Base-by-base conservation (phyloP, 2,329 filamentous ascomycete species). In the Colletotrichum scovillei region DNA sequence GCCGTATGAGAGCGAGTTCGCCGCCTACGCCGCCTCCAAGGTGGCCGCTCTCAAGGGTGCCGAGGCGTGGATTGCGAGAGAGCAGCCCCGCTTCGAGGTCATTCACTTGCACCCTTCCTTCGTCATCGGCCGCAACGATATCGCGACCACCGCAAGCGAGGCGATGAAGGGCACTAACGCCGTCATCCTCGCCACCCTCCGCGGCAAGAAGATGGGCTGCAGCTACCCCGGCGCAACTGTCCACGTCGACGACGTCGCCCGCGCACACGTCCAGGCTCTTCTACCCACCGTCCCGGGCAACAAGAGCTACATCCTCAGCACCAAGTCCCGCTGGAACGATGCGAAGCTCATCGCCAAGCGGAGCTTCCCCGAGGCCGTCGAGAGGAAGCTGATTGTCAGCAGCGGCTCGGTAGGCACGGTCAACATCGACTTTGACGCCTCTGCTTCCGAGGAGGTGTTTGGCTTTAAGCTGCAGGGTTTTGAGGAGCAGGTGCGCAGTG, bases 221-320 rank as follows among this genome's bases (percentile, higher is more conserved):
- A 69, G 64, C 9, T 76, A 78, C 28, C 74, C 77, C 5, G 82
- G 82, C 24, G 76, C 76, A 19, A 78, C 78, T 9, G 83, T 84
- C 16, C 80, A 84, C 69, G 76, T 83, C 19, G 80, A 84, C 63
- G 83, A 85, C 67, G 82, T 83, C 4, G 82, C 83, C 1, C 78
- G 77, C 30, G 79, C 80, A 6, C 84, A 86, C 64, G 80, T 85
- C 32, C 73, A 75, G 5, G 82, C 84, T 4, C 79, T 85, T 5
- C 72, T 81, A 28, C 76, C 78, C 32, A 74, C 75, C 1, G 74
- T 84, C 5, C 71, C 78, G 1, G 80, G 80, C 6, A 80, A 80
- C 60, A 76, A 79, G 69, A 78, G 81, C 74, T 81, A 82, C 72
- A 79, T 83, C 35, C 72, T 74, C 38, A 74, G 72, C 56, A 74